Evolutionary conservation across 352 stramenopile genomes (phyloP), one percentile per base, ranked within the genome.

Genomic region (Aphanomyces invadans): DNA sequence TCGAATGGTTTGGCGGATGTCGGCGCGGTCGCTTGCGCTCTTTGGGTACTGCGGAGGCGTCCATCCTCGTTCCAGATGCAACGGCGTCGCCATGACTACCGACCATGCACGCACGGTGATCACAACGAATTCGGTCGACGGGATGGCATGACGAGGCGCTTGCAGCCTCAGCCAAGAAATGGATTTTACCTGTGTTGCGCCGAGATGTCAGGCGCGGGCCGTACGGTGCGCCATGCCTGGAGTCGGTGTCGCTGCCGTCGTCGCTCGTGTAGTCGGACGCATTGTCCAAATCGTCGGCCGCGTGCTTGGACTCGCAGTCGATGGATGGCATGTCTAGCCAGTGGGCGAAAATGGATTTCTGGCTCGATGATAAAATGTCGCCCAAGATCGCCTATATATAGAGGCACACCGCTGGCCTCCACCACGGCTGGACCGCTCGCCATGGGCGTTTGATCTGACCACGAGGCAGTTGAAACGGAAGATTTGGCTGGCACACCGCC

Each of bases 41-140:
- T 90, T 90, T 31, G 64, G 48, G 55, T 81, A 51, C 42, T 82
- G 70, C 4, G 79, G 78, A n/a, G 79, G 78, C 25, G 65, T 75
- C 80, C 80, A 89, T 38, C 74, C 73, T 44, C 77, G 72, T 33
- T 72, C 75, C n/a, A 76, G 51, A 5, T 75, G 69, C 31, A 90
- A 38, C 4, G 55, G 55, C 15, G 39, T 46, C 10, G 55, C 55
- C 55, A 64, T 64, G 12, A 64, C 55, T 64, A 64, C 9, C 2
- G 12, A 3, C 7, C 4, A 38, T n/a, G 17, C 23, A 53, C 73
- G 57, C 74, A 77, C 5, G 77, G 86, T 29, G n/a, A n/a, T n/a
- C n/a, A n/a, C n/a, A n/a, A n/a, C n/a, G n/a, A 77, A 87, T 44
- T 86, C 79, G 4, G 86, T 77, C 0, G 79, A 87, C 39, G 77